phyloP scores from a whole-genome alignment of 140 eudicot genomes.

The Oenanthe javanica region DNA sequence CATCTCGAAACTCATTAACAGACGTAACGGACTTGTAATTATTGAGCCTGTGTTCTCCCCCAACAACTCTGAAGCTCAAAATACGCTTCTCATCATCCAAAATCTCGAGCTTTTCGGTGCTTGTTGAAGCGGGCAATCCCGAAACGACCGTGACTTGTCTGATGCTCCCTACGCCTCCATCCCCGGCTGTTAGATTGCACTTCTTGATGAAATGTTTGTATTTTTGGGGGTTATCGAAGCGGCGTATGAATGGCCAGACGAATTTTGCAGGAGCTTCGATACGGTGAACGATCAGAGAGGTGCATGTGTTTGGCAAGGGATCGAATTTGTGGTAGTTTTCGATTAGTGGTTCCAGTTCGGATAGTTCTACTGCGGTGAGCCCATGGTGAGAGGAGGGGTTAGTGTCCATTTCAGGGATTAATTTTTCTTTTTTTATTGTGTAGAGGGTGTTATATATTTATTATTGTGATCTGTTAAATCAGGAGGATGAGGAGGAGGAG shows the following conservation, averaged over 20 bases:
- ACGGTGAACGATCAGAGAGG: slow-evolving; percentile 78
- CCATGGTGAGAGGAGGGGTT: slow-evolving; percentile 43
- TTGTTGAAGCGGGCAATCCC: slow-evolving; percentile 90
- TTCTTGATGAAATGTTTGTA: slow-evolving; percentile 95
- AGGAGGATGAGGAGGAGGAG: background rate
- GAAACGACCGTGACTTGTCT: slow-evolving; percentile 85
- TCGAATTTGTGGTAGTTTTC: slow-evolving; percentile 60
- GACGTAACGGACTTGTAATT: slow-evolving; percentile 80
- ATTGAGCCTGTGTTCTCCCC: slow-evolving; percentile 78
- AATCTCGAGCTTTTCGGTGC: slow-evolving; percentile 77
- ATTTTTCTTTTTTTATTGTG: too few relatives aligned
- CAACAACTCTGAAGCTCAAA: slow-evolving; percentile 79
- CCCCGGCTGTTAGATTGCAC: slow-evolving; percentile 51
- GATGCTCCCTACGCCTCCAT: slow-evolving; percentile 69
- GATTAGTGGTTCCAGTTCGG: slow-evolving; percentile 48
- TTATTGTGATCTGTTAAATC: background rate
- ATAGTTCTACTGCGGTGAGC: slow-evolving; percentile 51
- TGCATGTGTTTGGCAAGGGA: slow-evolving; percentile 68
- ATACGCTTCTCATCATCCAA: slow-evolving; percentile 59
- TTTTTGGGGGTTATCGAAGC: slow-evolving; percentile 77
- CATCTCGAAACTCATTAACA: slow-evolving; percentile 54
- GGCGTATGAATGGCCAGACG: slow-evolving; percentile 79
- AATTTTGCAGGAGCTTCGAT: slow-evolving; percentile 69
- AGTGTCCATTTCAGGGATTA: slow-evolving; percentile 22
- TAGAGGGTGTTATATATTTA: too few relatives aligned